phyloP scores from a whole-genome alignment of 352 stramenopile species.

The Phytophthora pisi region DNA sequence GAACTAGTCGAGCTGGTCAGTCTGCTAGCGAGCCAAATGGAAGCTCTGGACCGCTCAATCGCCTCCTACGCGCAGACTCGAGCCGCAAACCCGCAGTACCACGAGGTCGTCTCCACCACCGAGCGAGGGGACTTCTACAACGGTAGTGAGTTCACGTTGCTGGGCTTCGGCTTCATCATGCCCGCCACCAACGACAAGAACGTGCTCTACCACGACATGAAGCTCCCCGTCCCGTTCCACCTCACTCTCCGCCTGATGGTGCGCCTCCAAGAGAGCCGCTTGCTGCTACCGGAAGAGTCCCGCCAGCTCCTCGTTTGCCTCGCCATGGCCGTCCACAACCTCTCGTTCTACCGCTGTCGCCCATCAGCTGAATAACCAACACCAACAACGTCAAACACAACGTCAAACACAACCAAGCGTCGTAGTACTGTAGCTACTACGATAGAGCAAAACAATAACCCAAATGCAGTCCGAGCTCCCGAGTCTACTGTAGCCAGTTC shows the following conservation, averaged over 20 bases:
- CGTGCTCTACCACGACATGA: conserved; percentile 62
- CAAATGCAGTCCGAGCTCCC: no score
- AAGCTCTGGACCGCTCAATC: conserved; percentile 36
- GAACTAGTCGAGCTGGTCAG: conserved; percentile 46
- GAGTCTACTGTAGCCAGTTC: no score
- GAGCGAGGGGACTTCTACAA: conserved; percentile 46
- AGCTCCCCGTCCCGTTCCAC: conserved; percentile 59
- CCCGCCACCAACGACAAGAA: conserved; percentile 61
- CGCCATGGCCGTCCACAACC: conserved; percentile 48
- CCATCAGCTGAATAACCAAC: neutral
- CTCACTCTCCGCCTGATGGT: conserved; percentile 54
- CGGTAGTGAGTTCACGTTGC: conserved; percentile 55
- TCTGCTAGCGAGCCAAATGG: conserved; percentile 28
- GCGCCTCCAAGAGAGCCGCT: conserved; percentile 62
- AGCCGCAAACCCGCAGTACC: conserved; percentile 38
- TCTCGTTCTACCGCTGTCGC: conserved; percentile 62
- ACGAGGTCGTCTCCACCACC: conserved; percentile 44
- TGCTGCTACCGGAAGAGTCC: conserved; percentile 58
- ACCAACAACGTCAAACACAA: neutral
- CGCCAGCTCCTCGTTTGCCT: conserved; percentile 57
- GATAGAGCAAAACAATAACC: conserved; percentile 9
- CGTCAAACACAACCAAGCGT: neutral
- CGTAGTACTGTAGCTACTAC: conserved; percentile 7
- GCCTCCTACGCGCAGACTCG: conserved; percentile 39
- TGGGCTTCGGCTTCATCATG: conserved; percentile 63